phyloP scores from a whole-genome alignment of 176 grass and related monocot genomes.

The Ampelocalamus luodianensis region DNA sequence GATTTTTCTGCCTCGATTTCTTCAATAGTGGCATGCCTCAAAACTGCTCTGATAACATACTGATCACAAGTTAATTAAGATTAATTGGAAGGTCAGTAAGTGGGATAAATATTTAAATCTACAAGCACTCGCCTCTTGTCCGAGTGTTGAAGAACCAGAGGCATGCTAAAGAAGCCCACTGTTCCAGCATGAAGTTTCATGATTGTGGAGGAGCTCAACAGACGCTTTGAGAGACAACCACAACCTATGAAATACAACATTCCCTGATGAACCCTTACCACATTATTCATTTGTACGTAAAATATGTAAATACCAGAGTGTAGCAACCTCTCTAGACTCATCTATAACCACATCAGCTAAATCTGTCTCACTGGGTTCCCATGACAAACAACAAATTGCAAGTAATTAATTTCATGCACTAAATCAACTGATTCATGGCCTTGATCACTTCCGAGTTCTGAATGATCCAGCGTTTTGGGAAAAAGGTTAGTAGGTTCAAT shows the following conservation, averaged over 20 bases:
- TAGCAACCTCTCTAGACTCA: not conserved
- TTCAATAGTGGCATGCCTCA: slow-evolving; percentile 90
- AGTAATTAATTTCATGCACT: slow-evolving; percentile 2
- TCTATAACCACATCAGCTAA: not conserved
- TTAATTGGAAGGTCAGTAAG: slow-evolving; percentile 21
- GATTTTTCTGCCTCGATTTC: slow-evolving; percentile 95
- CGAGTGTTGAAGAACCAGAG: slow-evolving; percentile 28
- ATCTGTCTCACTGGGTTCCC: not conserved
- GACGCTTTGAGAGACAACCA: slow-evolving; percentile 27
- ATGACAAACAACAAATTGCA: not conserved
- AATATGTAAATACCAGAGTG: slow-evolving; percentile 16
- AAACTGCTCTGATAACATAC: slow-evolving; percentile 65
- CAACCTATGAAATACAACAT: slow-evolving; percentile 37
- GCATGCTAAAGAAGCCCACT: slow-evolving; percentile 33
- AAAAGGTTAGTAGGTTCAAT: not conserved
- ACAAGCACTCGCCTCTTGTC: slow-evolving; percentile 53
- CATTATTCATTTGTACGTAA: not conserved
- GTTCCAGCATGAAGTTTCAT: slow-evolving; percentile 23
- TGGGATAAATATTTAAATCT: not conserved
- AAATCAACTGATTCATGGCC: not conserved
- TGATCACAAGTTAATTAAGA: slow-evolving; percentile 42
- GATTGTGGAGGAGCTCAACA: slow-evolving; percentile 27
- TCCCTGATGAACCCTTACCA: not conserved
- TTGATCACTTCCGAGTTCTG: not conserved
- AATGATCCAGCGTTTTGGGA: not conserved